A percentile compares a stretch with the other conserved stretches of the same genome.
Conservation (phyloP, 73 alveolate genomes). For the Halteria grandinella region DNA sequence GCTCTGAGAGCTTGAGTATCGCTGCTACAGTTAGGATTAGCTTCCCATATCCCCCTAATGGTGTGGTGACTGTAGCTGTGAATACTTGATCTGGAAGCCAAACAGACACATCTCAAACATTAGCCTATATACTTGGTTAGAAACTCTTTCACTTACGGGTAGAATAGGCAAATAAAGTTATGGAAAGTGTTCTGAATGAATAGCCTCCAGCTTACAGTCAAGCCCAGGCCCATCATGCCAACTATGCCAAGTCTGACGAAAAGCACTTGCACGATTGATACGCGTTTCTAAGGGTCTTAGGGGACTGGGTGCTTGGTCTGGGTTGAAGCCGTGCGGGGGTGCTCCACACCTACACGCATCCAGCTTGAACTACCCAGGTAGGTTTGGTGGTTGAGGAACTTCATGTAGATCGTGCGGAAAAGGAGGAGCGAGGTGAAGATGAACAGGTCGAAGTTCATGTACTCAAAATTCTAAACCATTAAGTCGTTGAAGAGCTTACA, state of each 20-base stretch:
- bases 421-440: background rate
- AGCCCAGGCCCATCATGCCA: background rate
- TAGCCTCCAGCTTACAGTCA: conserved; percentile 6
- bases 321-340: too few relatives aligned
- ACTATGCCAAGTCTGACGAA: too few relatives aligned
- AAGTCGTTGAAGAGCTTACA: background rate
- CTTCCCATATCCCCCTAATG: conserved; percentile 5
- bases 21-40: too few relatives aligned
- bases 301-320: too few relatives aligned
- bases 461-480: conserved; percentile 15
- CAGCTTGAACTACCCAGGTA: too few relatives aligned
- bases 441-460: background rate
- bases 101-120: conserved; percentile 22
- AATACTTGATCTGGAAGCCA: conserved; percentile 18
- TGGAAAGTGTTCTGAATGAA: conserved; percentile 10
- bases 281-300: too few relatives aligned
- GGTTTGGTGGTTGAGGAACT: conserved; percentile 6
- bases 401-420: conserved; percentile 10
- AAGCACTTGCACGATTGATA: too few relatives aligned
- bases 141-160: conserved; percentile 1
- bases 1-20: conserved; percentile 36
- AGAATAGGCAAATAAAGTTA: conserved; percentile 32
- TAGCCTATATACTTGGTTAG: background rate
- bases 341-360: too few relatives aligned
- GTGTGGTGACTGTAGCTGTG: conserved; percentile 2